Conservation (phyloP, 306 rosid genomes). For the Vigna unguiculata region DNA sequence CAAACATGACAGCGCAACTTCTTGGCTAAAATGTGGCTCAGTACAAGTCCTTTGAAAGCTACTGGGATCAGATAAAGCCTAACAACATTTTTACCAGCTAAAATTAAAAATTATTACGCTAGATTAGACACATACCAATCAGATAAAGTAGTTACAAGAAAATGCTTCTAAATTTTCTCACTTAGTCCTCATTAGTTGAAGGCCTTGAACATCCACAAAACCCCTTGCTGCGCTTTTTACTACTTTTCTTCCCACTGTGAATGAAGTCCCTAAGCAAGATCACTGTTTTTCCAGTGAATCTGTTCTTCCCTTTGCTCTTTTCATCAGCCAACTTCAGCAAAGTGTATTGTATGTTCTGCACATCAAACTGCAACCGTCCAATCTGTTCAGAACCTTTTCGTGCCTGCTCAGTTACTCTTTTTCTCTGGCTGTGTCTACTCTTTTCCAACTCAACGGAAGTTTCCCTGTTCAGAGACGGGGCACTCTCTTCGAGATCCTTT, state of each 20-base stretch:
- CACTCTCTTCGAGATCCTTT: conserved; percentile 63
- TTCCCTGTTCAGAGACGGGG: conserved; percentile 51
- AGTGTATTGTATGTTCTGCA: conserved; percentile 80
- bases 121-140: conserved; percentile 49
- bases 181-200: conserved; percentile 67
- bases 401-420: conserved; percentile 70
- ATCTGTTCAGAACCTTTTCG: conserved; percentile 77
- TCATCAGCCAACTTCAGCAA: conserved; percentile 76
- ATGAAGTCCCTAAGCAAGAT: conserved; percentile 79
- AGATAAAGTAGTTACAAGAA: conserved; percentile 30
- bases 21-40: conserved; percentile 33
- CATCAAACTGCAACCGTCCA: conserved; percentile 83
- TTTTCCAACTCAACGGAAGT: conserved; percentile 59
- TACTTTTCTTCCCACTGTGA: conserved; percentile 61
- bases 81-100: conserved; percentile 41
- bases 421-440: conserved; percentile 54
- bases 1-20: conserved; percentile 38
- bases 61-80: conserved; percentile 43
- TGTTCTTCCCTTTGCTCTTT: conserved; percentile 61
- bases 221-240: conserved; percentile 64
- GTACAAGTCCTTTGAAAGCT: conserved; percentile 41
- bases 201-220: conserved; percentile 83
- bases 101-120: conserved; percentile 46
- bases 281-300: conserved; percentile 72
- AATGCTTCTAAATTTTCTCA: conserved; percentile 42